A percentile compares a stretch with the other conserved stretches of the same genome.
Evolutionary conservation across 2,329 filamentous ascomycete species (phyloP).

Genomic region (Apiospora sp.): DNA sequence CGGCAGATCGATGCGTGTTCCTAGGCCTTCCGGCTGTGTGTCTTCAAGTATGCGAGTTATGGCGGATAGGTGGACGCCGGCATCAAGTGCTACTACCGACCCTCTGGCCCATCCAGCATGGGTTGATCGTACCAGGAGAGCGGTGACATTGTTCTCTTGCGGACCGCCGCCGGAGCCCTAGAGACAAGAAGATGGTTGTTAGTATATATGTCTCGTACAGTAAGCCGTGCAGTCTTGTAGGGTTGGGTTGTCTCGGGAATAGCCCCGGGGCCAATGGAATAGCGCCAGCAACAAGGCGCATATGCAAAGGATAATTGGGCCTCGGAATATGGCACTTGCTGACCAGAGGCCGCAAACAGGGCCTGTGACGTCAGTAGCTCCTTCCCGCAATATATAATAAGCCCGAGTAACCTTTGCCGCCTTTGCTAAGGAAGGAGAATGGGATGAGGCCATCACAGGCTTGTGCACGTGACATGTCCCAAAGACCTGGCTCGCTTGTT

Average conservation of each 20-base stretch:
- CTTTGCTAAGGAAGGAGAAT: not conserved
- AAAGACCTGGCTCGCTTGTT: slow-evolving; percentile 9
- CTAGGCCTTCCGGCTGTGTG: slow-evolving; percentile 51
- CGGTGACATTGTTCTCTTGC: slow-evolving; percentile 87
- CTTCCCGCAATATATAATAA: not conserved
- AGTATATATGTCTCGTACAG: not conserved
- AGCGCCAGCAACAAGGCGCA: not conserved
- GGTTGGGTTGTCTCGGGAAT: not conserved
- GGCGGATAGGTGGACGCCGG: slow-evolving; percentile 85
- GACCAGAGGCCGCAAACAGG: not conserved
- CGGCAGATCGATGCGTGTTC: slow-evolving; percentile 50
- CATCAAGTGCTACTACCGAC: slow-evolving; percentile 91
- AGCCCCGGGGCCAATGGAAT: slow-evolving; percentile 14
- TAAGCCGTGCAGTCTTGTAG: not conserved
- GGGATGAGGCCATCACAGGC: slow-evolving; percentile 14
- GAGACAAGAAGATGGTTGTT: slow-evolving; percentile 22
- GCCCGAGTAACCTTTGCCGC: not conserved
- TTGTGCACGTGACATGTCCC: slow-evolving; percentile 13
- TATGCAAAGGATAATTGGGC: slow-evolving; percentile 3
- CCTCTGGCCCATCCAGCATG: slow-evolving; percentile 81
- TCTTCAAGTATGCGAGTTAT: slow-evolving; percentile 81
- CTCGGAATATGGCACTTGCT: not conserved
- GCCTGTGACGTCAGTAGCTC: not conserved
- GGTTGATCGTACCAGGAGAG: slow-evolving; percentile 85
- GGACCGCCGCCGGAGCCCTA: slow-evolving; percentile 92